Evolutionary conservation across 257 asterid genomes (phyloP).

Genomic region (Rubia yunnanensis): DNA sequence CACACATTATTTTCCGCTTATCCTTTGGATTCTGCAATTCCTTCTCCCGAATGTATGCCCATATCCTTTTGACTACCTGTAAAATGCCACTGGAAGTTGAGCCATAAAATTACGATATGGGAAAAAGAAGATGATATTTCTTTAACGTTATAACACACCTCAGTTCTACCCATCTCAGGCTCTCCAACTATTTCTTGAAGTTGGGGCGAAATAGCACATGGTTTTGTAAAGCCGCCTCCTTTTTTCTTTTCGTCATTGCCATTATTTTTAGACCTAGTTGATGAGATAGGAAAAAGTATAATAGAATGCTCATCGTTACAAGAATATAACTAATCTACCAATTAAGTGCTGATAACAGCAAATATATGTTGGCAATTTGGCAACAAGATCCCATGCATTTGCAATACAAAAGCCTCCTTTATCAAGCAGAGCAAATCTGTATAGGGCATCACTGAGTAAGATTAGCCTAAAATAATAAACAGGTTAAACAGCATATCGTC

Average conservation of each 20-base stretch:
- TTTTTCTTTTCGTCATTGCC: slow-evolving; percentile 23
- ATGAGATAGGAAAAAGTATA: slow-evolving; percentile 2
- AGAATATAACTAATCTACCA: not conserved
- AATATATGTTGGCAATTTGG: not conserved
- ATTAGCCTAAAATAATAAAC: not conserved
- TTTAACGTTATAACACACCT: slow-evolving; percentile 21
- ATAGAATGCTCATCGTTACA: not conserved
- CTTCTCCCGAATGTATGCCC: slow-evolving; percentile 39
- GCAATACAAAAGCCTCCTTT: not conserved
- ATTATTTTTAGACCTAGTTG: slow-evolving; percentile 16
- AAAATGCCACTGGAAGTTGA: slow-evolving; percentile 3
- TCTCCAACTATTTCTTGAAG: slow-evolving; percentile 36
- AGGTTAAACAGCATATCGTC: not conserved
- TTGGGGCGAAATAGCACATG: slow-evolving; percentile 38
- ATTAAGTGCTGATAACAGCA: not conserved
- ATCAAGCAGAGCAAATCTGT: not conserved
- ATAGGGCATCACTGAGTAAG: not conserved
- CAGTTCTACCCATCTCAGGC: slow-evolving; percentile 37
- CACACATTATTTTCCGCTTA: slow-evolving; percentile 34
- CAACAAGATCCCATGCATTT: not conserved
- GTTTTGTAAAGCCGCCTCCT: slow-evolving; percentile 32
- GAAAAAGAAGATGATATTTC: not conserved
- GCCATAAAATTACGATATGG: not conserved
- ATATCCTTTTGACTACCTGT: slow-evolving; percentile 40
- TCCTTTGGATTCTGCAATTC: slow-evolving; percentile 37